Evolutionary conservation across 768 basidiomycete genomes (phyloP), one percentile per base, ranked within the genome.

Genomic region (Panaeolus cyanescens): DNA sequence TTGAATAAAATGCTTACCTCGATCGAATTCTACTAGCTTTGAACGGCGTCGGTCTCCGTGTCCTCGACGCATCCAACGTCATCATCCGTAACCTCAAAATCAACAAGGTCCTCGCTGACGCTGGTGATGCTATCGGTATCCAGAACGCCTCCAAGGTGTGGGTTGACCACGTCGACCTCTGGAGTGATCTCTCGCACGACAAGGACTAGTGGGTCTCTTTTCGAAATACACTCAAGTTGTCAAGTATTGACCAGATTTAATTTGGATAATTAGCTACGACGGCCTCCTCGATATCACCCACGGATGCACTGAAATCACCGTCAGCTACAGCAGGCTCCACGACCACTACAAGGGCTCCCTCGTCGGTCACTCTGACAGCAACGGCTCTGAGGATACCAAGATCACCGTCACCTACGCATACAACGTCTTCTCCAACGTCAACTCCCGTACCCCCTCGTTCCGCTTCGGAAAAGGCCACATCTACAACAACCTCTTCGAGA

Each of bases 51-150:
- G 81, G 81, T 2, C 72, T 83, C 32, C 80, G 80, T 40, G 79
- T 81, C 32, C 61, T 80, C 40, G 65, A 78, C 42, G 75, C 74
- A 50, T 67, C 60, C 34, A 82, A 83, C 59, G 81, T 83, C 55
- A 83, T 83, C 68, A 76, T 83, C 60, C 76, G 81, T 32, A 82
- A 82, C 64, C 67, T 82, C 68, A 81, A 79, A 64, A 77, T 82
- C 55, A 76, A 77, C 25, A 82, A 81, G 67, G 81, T 83, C 32
- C 68, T 81, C 1, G 80, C 80, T 22, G 64, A 59, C 1, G 76
- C 74, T 45, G 81, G 81, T 32, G 81, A 83, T 67, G 79, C 79
- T 25, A 72, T 83, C 31, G 80, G 77, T 13, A 28, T 61, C n/a
- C 56, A 56, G 40, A 57, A 56, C 19, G 54, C 80, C 10, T 69